phyloP scores from a whole-genome alignment of 1,284 basidiomycete genomes.

The Kalmanozyma brasiliensis region DNA sequence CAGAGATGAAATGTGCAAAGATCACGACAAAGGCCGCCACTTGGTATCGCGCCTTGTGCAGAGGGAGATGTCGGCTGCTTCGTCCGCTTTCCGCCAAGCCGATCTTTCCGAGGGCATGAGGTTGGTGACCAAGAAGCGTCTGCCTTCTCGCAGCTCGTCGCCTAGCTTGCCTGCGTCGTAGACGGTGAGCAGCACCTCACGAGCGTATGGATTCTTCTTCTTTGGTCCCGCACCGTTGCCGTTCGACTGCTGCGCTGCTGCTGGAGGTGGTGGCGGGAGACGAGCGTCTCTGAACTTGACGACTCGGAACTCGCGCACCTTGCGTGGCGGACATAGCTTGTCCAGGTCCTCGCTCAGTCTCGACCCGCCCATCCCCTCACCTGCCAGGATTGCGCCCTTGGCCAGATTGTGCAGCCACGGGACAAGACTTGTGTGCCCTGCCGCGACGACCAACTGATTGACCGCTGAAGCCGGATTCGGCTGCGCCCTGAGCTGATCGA shows the following conservation, averaged over 20 bases:
- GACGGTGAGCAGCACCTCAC: conserved; percentile 55
- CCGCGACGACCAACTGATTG: conserved; percentile 20
- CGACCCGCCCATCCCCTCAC: conserved; percentile 8
- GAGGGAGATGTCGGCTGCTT: conserved; percentile 75
- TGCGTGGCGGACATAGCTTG: conserved; percentile 78
- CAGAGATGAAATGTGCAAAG: no score
- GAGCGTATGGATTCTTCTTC: conserved; percentile 38
- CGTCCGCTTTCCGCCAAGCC: conserved; percentile 75
- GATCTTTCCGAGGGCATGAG: conserved; percentile 74
- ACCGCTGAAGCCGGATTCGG: conserved; percentile 23
- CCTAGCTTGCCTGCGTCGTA: conserved; percentile 40
- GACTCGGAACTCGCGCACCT: conserved; percentile 83
- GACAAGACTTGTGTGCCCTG: conserved; percentile 8
- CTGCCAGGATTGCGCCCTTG: conserved; percentile 9
- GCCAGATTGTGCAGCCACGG: conserved; percentile 26
- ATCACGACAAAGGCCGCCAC: conserved; percentile 69
- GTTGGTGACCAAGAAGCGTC: conserved; percentile 73
- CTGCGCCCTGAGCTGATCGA: conserved; percentile 17
- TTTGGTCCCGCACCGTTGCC: not conserved
- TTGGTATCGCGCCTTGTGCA: conserved; percentile 74
- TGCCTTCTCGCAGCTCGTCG: conserved; percentile 35
- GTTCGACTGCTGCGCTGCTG: not conserved
- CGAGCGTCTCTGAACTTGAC: conserved; percentile 78
- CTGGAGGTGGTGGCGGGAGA: conserved; percentile 14
- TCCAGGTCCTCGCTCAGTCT: conserved; percentile 65